Evolutionary conservation across 2,329 filamentous ascomycete genomes (phyloP).

Genomic region (Cladosporium sp.): DNA sequence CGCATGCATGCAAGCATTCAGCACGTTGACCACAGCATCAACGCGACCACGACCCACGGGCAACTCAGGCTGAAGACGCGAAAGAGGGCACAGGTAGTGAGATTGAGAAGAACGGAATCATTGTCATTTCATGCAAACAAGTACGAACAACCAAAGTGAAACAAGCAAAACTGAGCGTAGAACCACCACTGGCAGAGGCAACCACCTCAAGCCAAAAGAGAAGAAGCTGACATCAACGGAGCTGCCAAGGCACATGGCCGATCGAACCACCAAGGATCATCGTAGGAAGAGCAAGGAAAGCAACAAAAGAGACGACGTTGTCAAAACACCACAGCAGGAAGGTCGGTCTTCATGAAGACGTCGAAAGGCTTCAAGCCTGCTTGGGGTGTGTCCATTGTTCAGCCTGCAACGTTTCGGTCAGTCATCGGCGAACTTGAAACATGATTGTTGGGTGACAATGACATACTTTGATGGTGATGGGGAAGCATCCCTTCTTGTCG

Average conservation of each 20-base stretch:
- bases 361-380: not conserved
- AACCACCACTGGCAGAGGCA: not conserved
- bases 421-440: not conserved
- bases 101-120: conserved; percentile 9
- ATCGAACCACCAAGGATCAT: not conserved
- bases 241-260: not conserved
- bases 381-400: not conserved
- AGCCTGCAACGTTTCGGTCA: not conserved
- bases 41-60: not conserved
- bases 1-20: not conserved
- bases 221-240: not conserved
- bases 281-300: not conserved
- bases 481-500: not conserved
- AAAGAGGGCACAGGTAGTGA: not conserved
- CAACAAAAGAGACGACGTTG: not conserved
- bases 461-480: not conserved
- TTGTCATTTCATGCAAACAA: conserved; percentile 2
- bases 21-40: not conserved
- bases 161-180: not conserved
- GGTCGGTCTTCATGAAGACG: not conserved
- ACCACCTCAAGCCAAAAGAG: not conserved
- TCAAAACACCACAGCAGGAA: not conserved
- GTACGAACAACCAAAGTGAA: not conserved
- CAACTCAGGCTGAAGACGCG: not conserved
- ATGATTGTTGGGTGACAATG: not conserved